Base-by-base conservation (phyloP, 768 basidiomycete genomes). In the Xerocomellus chrysenteron region DNA sequence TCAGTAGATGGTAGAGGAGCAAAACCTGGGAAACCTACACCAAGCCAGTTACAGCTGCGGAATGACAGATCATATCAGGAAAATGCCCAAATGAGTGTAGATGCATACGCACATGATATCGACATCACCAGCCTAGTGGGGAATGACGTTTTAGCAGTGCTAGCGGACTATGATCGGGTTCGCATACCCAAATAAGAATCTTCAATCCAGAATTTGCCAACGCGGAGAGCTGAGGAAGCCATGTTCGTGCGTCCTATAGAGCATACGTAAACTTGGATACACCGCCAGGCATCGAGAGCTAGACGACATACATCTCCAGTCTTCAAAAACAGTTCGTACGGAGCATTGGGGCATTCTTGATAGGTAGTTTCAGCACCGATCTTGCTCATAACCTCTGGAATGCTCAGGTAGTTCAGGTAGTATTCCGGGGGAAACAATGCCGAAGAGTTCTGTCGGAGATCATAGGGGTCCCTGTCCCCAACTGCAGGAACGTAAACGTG, bases 321-420 rank as follows among this genome's bases (percentile, higher is more conserved):
- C 40, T 55, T 71, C 3, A 36, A 56, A 62, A 87, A 82, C 19
- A 77, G 56, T 8, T 66, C 56, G 43, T 71, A 77, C 0, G 80
- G 76, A 0, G 78, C 62, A 55, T 78, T 52, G 0, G 82, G 59
- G 49, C 86, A 88, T 58, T 83, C 80, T 9, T 60, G 46, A 61
- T 85, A 87, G 1, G 56, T 62, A 24, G 64, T 61, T 56, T 82
- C 72, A 0, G 85, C 85, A 7, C 86, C 86, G 41, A 87, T 87
- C 52, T 62, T 66, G 19, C 62, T 65, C 65, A 73, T 59, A 14
- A 82, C 73, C 4, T 66, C 58, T 0, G 74, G 39, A n/a, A 67
- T 64, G 1, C 54, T 60, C 19, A 86, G 69, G 58, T 80, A 84
- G 12, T 72, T 69, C 42, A 81, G 57, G 54, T 85, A 86, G 56